Percentiles rank a stretch among this genome's conserved stretches.
Evolutionary conservation across 2,329 filamentous ascomycete species (phyloP).

Genomic region (Aspergillus versicolor): DNA sequence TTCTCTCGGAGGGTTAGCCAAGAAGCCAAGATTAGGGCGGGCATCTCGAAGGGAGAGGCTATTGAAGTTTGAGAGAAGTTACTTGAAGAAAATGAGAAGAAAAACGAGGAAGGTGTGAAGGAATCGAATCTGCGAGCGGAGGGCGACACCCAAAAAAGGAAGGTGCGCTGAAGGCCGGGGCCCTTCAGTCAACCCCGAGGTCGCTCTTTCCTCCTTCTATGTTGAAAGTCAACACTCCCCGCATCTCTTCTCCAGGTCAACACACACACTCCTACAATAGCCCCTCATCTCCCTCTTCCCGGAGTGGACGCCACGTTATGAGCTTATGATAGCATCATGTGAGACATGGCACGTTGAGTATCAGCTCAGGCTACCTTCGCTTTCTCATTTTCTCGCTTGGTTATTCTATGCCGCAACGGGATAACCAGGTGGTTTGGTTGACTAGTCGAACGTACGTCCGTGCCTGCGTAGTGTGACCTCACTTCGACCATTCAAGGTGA

Average conservation of each 20-base stretch:
- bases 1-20: not conserved
- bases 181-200: not conserved
- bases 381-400: not conserved
- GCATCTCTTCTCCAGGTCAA: not conserved
- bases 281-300: not conserved
- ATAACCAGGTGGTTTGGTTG: not conserved
- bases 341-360: not conserved
- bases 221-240: not conserved
- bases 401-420: not conserved
- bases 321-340: slow-evolving; percentile 21
- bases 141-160: not conserved
- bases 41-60: not conserved
- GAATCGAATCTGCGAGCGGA: not conserved
- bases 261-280: not conserved
- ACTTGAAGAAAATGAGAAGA: not conserved
- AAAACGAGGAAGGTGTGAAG: not conserved
- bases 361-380: not conserved
- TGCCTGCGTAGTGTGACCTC: not conserved
- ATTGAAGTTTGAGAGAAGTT: not conserved
- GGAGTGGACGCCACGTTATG: not conserved
- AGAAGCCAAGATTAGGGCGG: not conserved
- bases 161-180: not conserved
- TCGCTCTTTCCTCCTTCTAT: not conserved
- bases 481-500: not conserved
- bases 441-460: not conserved